Evolutionary conservation across 495 filamentous ascomycete genomes (phyloP).

Genomic region (Trypethelium eluteriae): DNA sequence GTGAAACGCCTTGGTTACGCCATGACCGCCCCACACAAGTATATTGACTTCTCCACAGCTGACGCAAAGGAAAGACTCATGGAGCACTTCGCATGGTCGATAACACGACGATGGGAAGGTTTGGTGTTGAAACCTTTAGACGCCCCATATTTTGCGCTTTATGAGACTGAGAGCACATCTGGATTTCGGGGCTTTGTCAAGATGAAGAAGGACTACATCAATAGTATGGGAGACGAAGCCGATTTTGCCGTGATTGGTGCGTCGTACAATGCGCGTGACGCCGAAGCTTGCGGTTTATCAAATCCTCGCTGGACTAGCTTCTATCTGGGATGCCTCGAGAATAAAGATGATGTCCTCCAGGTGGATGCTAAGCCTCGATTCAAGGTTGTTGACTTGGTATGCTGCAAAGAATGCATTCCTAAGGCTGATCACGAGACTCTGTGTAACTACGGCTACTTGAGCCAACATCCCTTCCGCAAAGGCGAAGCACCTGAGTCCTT

Average conservation of each 20-base stretch:
- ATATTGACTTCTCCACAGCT: constrained; percentile 52
- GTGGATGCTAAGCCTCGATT: constrained; percentile 51
- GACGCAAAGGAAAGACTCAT: constrained; percentile 45
- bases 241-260: constrained; percentile 75
- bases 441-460: constrained; percentile 46
- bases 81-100: constrained; percentile 56
- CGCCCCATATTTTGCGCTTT: constrained; percentile 58
- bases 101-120: constrained; percentile 62
- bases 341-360: constrained; percentile 55
- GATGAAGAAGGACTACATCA: constrained; percentile 86
- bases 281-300: constrained; percentile 39
- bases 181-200: constrained; percentile 60
- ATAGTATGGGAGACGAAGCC: constrained; percentile 66
- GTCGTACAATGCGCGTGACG: constrained; percentile 54
- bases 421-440: constrained; percentile 44
- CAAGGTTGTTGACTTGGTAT: constrained; percentile 54
- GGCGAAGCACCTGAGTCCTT: constrained; percentile 28
- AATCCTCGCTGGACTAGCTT: constrained; percentile 67
- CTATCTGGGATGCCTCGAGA: constrained; percentile 66
- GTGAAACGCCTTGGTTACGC: constrained; percentile 50
- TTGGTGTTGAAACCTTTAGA: constrained; percentile 71
- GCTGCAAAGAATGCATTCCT: constrained; percentile 41
- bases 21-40: constrained; percentile 51
- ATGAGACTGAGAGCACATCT: constrained; percentile 12
- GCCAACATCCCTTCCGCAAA: constrained; percentile 20